phyloP scores from a whole-genome alignment of 2,329 filamentous ascomycete genomes.

The Paecilomyces niveus region DNA sequence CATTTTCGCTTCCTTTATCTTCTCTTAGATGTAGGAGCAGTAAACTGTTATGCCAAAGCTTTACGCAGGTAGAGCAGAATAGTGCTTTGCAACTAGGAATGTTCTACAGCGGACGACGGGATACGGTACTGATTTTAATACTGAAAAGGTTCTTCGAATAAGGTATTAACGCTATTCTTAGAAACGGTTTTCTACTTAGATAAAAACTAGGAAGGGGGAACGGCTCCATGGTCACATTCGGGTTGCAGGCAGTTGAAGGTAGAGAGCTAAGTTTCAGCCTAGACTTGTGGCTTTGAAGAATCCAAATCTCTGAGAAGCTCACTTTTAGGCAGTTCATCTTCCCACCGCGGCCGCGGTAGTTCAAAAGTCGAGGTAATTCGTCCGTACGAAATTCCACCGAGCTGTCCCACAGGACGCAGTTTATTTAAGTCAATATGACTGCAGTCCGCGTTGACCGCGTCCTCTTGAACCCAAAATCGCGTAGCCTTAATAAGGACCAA shows the following conservation, averaged over 20 bases:
- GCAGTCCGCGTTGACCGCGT: constrained; percentile 68
- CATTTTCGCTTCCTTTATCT: too few relatives aligned
- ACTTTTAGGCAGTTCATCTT: constrained; percentile 12
- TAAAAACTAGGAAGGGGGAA: too few relatives aligned
- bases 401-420: constrained; percentile 64
- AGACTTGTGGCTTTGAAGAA: background rate
- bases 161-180: too few relatives aligned
- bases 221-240: too few relatives aligned
- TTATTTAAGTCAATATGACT: constrained; percentile 68
- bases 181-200: too few relatives aligned
- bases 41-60: too few relatives aligned
- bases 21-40: too few relatives aligned
- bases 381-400: constrained; percentile 83
- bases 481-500: constrained; percentile 72
- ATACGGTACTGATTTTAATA: too few relatives aligned
- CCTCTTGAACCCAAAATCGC: constrained; percentile 78
- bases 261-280: background rate
- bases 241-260: background rate
- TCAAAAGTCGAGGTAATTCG: constrained; percentile 62
- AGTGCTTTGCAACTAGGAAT: too few relatives aligned
- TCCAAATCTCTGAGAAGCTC: constrained; percentile 7
- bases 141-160: too few relatives aligned
- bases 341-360: constrained; percentile 45
- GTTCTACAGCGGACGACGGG: too few relatives aligned
- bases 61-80: too few relatives aligned